Evolutionary conservation across 1,139 yeast genomes (phyloP), one percentile per base, ranked within the genome.

Genomic region (Saccharomyces hybrid): DNA sequence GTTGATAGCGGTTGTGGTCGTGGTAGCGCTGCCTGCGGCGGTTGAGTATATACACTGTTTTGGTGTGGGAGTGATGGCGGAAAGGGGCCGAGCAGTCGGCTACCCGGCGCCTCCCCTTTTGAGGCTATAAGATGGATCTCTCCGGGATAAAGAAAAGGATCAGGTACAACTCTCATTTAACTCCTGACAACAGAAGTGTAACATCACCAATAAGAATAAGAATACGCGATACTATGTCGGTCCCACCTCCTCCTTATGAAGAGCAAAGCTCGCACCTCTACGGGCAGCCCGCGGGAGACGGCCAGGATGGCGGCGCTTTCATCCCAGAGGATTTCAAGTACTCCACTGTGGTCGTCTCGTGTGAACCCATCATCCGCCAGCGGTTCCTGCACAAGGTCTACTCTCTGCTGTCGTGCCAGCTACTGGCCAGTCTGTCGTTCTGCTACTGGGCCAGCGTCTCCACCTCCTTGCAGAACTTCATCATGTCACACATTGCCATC

Each of bases 301-400:
- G 77, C 28, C 51, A 44, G 38, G 76, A 14, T 38, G 80, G 77
- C 62, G 70, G 75, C 38, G 34, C 55, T n/a, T 58, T 56, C 60
- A 64, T 81, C 50, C 86, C 86, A 2, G 95, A 88, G 64, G 96
- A 88, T 71, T 89, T 88, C 80, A 89, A 89, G 68, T 88, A 84
- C 70, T 82, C 88, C 34, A 87, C 86, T 8, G 79, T 80, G 55
- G 95, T 89, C 29, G 82, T 90, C 5, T 83, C 86, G 31, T 88
- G 96, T 71, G 88, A 85, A 57, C 73, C 88, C 51, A 81, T 86
- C 7, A 76, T 89, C 46, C 81, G 96, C 61, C 88, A 85, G 62
- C 77, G 84, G 67, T 89, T 89, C 64, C 73, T 88, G 59, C 78
- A 91, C 58, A 87, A 87, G 65, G 96, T 89, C 8, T 89, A 89